Base-by-base conservation (phyloP, 768 basidiomycete species). In the Dendrothele bispora region DNA sequence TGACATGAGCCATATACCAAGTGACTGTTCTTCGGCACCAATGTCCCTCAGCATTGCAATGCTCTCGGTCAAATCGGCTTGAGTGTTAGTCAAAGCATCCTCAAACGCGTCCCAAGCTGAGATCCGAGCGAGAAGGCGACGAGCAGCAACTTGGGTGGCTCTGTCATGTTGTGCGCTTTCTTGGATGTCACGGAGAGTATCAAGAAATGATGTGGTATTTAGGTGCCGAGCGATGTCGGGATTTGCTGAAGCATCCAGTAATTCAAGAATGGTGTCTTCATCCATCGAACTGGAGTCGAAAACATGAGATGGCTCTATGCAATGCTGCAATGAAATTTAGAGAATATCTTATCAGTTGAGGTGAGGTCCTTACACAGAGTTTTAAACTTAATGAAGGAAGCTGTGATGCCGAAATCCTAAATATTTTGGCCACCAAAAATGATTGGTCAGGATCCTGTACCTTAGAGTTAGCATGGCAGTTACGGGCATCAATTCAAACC, bases 1-100 rank as follows among this genome's bases (percentile, higher is more conserved):
- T 8, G 80, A 83, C 46, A 78, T 81, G 11, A 91, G 67, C 84
- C 84, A 88, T 38, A 85, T 82, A 5, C 88, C 88, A 43, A 85
- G 72, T 2, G 86, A 76, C 48, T 78, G 75, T 53, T 90, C 88
- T 39, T 84, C 83, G 2, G 69, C 62, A 10, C 80, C 77, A 12
- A 88, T 68, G 27, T 88, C 83, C 50, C 75, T 77, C 20, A 91
- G 62, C 56, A 84, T 74, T 4, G 52, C 61, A 12, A 72, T 73
- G n/a, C 80, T 73, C 5, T 61, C 61, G 1, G 55, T 43, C 55
- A 84, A 82, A 51, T 86, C 71, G 11, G 72, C 79, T 2, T 71
- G 68, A 0, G 75, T 61, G 54, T 80, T 80, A 3, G 71, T 72
- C 5, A 91, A 66, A 1, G 82, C 78, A 25, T 86, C 78, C 56